Base-by-base conservation (phyloP, 345 rosid genomes). In the Clarkia xantiana region DNA sequence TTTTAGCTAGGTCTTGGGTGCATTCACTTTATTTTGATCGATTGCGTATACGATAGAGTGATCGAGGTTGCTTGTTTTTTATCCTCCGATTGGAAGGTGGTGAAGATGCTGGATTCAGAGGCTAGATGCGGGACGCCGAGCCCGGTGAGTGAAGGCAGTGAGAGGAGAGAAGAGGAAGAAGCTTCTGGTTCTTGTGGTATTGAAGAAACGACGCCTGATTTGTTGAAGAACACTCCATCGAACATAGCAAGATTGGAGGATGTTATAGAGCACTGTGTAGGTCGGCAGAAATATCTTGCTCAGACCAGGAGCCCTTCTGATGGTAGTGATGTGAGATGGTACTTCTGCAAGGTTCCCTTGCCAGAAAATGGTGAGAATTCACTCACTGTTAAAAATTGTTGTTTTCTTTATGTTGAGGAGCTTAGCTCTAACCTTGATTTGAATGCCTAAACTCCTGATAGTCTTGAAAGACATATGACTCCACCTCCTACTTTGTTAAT, bases 231-330 rank as follows among this genome's bases (percentile, higher is more conserved):
- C 55, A 90, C 97, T 47, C 91, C 95, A 11, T 75, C 75, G 0
- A 90, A 86, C 38, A 90, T 90, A 44, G 97, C 95, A 6, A 74
- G 85, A 54, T 76, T 90, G 63, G 95, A 80, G 70, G 94, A 85
- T 65, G 82, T 74, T 39, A 90, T 90, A 46, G 86, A 85, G 75
- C 77, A 81, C 29, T 75, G 75, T 42, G 38, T 55, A 47, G 97
- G 79, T 12, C 70, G 95, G n/a, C 91, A 64, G 57, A 90, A 90
- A 76, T 90, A 90, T 65, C 71, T 73, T 38, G 84, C 95, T 7
- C 84, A 72, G 49, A 90, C 97, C 3, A 45, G 53, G 48, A 90
- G 97, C 64, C 79, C 91, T 0, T 90, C 94, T 0, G 97, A 86
- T 52, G 97, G 95, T 2, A 69, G 76, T 49, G 91, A 90, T 54